A percentile compares a stretch with the other conserved stretches of the same genome.
phyloP scores from a whole-genome alignment of 2,329 filamentous ascomycete species.

The Ophiostoma piceae region DNA sequence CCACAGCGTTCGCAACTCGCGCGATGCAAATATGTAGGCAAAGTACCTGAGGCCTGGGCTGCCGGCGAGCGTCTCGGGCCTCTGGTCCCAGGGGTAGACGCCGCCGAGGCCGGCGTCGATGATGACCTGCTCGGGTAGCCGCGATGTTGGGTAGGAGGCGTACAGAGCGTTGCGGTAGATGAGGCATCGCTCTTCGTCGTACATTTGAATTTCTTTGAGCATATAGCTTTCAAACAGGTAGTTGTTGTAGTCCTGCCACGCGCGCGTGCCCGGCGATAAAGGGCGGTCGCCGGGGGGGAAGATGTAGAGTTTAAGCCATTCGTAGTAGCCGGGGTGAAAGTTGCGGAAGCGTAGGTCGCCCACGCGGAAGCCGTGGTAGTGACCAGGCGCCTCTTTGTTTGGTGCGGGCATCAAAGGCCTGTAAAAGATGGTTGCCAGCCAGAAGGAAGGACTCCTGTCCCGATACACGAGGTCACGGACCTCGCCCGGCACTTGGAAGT shows the following conservation, averaged over 20 bases:
- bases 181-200: slow-evolving; percentile 44
- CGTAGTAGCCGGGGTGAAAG: neutral
- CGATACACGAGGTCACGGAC: too few species aligned
- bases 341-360: neutral
- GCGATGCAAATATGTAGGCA: slow-evolving; percentile 73
- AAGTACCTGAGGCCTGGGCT: slow-evolving; percentile 67
- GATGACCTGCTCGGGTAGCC: too few species aligned
- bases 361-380: neutral
- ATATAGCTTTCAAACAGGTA: neutral
- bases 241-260: too few species aligned
- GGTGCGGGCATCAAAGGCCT: too few species aligned
- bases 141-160: slow-evolving; percentile 61
- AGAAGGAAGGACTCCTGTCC: too few species aligned
- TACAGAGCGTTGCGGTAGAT: slow-evolving; percentile 70
- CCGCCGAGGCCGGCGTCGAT: too few species aligned
- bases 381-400: too few species aligned
- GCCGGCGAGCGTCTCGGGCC: slow-evolving; percentile 50
- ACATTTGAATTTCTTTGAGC: neutral
- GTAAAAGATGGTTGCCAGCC: too few species aligned
- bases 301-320: too few species aligned
- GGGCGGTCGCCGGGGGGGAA: too few species aligned
- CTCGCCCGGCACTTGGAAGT: too few species aligned
- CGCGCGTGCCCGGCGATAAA: too few species aligned
- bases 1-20: slow-evolving; percentile 77
- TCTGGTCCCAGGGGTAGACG: slow-evolving; percentile 57